Evolutionary conservation across 495 filamentous ascomycete species (phyloP).

Genomic region (Podospora conica): DNA sequence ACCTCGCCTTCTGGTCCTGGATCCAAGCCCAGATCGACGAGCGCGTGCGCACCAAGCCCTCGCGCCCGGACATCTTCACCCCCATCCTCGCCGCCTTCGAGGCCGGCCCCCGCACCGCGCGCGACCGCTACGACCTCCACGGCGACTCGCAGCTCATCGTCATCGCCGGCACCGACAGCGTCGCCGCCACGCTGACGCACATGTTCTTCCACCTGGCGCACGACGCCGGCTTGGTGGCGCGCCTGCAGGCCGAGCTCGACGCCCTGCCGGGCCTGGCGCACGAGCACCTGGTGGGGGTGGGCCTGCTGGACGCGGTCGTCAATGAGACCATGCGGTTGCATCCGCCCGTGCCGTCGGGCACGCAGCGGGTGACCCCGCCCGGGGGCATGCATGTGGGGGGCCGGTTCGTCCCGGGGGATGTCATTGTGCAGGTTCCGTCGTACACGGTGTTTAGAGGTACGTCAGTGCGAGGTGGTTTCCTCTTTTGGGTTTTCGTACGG

Average conservation of each 20-base stretch:
- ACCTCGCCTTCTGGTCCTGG: slow-evolving; percentile 17
- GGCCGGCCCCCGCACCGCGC: slow-evolving; percentile 27
- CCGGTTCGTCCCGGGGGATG: slow-evolving; percentile 24
- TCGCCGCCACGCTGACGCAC: slow-evolving; percentile 41
- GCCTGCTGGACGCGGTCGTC: slow-evolving; percentile 11
- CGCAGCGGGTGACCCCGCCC: slow-evolving; percentile 32
- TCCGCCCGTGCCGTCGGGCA: slow-evolving; percentile 11
- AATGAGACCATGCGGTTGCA: slow-evolving; percentile 19
- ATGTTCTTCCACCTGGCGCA: slow-evolving; percentile 47
- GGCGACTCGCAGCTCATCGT: slow-evolving; percentile 37
- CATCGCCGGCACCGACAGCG: slow-evolving; percentile 49
- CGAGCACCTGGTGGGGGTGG: slow-evolving; percentile 13
- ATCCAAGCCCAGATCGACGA: slow-evolving; percentile 28
- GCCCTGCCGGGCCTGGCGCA: slow-evolving; percentile 16
- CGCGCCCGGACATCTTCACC: slow-evolving; percentile 31
- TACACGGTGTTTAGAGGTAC: slow-evolving; percentile 19
- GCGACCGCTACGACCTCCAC: slow-evolving; percentile 29
- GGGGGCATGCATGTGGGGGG: slow-evolving; percentile 21
- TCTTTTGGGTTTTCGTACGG: too few relatives aligned
- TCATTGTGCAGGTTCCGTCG: slow-evolving; percentile 12
- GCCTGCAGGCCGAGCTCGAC: slow-evolving; percentile 39
- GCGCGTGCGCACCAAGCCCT: slow-evolving; percentile 29
- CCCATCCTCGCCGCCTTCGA: slow-evolving; percentile 34
- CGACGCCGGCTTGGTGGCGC: slow-evolving; percentile 29
- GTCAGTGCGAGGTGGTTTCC: neutral